Base-by-base conservation (phyloP, 345 rosid species). In the Ailanthus altissimus region DNA sequence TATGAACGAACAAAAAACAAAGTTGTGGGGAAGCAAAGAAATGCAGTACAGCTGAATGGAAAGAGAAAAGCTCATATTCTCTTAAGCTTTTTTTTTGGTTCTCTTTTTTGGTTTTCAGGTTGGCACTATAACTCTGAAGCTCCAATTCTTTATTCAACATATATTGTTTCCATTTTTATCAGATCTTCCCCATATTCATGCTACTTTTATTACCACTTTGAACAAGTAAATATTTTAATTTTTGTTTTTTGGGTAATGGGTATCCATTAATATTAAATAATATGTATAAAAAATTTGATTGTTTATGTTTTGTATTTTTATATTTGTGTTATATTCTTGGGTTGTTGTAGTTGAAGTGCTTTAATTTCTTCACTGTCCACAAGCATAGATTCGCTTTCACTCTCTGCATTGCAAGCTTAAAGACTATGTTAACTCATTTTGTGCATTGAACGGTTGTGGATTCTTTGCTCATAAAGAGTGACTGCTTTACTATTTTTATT, bases 381-480 rank as follows among this genome's bases (percentile, higher is more conserved):
- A 25, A 66, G 86, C 75, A 86, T 83, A 77, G 80, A 86, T 86
- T 83, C 85, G 28, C 63, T 79, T 49, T 62, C 59, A 66, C 49
- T 78, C 61, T 61, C 49, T 60, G 73, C 83, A 76, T 78, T 80
- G 81, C 51, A 43, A 74, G 9, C 69, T 32, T 42, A 45, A 57
- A 36, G 64, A 26, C 60, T 70, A 50, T 82, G 58, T 72, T 64
- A 21, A 5, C 69, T 65, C 73, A 45, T 85, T 46, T 72, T 77
- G 53, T 61, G 78, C 75, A 67, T 50, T 66, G 67, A 58, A 80
- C 61, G 75, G 18, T 81, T 75, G 63, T 74, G 78, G 81, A 83
- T 81, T 81, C 86, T 74, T 76, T 74, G 77, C 63, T 73, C 78
- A 54, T 61, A 71, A 78, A 83, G 70, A 76, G 60, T 53, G 75